phyloP scores from a whole-genome alignment of 148 eudicot genomes.

The Nepenthes gracilis region DNA sequence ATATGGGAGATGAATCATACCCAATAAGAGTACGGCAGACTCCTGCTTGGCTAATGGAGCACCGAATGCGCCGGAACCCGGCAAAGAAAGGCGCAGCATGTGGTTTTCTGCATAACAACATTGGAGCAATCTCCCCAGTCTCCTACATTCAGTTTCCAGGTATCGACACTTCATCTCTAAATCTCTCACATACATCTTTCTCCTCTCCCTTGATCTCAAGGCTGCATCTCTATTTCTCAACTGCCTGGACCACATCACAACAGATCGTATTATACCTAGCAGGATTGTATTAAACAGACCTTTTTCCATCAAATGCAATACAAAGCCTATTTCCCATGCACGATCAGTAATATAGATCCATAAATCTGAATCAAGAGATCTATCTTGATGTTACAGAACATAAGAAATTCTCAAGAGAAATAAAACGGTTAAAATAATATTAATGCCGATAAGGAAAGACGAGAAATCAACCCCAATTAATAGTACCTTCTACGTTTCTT shows the following conservation, averaged over 20 bases:
- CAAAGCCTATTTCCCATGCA: too few species aligned
- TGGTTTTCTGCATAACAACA: slow-evolving; percentile 84
- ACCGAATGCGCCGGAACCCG: slow-evolving; percentile 50
- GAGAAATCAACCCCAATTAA: background rate
- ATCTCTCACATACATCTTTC: slow-evolving; percentile 71
- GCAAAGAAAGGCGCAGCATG: slow-evolving; percentile 71
- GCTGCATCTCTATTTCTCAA: slow-evolving; percentile 93
- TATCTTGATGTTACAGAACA: too few species aligned
- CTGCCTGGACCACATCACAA: slow-evolving; percentile 30
- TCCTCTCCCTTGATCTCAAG: slow-evolving; percentile 88
- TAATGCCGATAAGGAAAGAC: background rate
- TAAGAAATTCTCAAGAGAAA: background rate
- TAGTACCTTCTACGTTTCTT: slow-evolving; percentile 55
- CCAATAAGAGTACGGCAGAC: slow-evolving; percentile 99
- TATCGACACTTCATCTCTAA: slow-evolving; percentile 82
- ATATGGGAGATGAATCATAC: slow-evolving; percentile 28
- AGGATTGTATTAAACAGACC: background rate
- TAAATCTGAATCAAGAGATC: too few species aligned
- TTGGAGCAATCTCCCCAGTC: slow-evolving; percentile 75
- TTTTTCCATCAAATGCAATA: background rate
- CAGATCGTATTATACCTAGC: background rate
- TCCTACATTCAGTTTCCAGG: slow-evolving; percentile 81
- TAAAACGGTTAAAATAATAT: background rate
- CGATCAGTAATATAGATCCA: background rate
- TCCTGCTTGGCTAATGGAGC: slow-evolving; percentile 87